Percentiles rank a stretch among this genome's conserved stretches.
Evolutionary conservation across 2,329 filamentous ascomycete genomes (phyloP).

Genomic region (Curvularia sp.): DNA sequence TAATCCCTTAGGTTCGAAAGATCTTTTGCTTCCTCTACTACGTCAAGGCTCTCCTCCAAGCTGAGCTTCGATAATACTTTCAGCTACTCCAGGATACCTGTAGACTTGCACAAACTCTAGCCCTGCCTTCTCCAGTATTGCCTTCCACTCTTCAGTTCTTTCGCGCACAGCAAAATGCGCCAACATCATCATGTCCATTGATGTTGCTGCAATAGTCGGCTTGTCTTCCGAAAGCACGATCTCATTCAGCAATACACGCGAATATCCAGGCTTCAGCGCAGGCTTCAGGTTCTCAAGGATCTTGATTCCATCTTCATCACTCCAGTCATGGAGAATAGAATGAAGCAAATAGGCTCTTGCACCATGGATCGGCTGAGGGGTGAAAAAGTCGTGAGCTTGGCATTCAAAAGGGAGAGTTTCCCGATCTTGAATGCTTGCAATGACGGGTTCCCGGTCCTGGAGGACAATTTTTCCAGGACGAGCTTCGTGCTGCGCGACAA

Average conservation of each 20-base stretch:
- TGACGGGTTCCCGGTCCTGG: constrained; percentile 56
- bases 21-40: too few relatives aligned
- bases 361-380: constrained; percentile 56
- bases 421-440: constrained; percentile 24
- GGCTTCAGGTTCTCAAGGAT: constrained; percentile 26
- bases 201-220: constrained; percentile 14
- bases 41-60: background rate
- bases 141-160: constrained; percentile 19
- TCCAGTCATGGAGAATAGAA: constrained; percentile 34
- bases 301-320: constrained; percentile 22
- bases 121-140: constrained; percentile 18
- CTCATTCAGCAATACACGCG: constrained; percentile 25
- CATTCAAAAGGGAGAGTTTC: constrained; percentile 41
- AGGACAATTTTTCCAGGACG: constrained; percentile 55
- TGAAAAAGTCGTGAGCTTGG: constrained; percentile 56
- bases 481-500: constrained; percentile 39
- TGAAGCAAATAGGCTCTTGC: constrained; percentile 34
- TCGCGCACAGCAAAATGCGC: constrained; percentile 19
- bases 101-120: constrained; percentile 16
- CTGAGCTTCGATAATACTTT: constrained; percentile 28
- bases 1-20: too few relatives aligned
- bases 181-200: constrained; percentile 29
- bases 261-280: constrained; percentile 28
- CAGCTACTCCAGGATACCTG: constrained; percentile 22
- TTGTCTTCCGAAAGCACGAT: constrained; percentile 21